Conservation (phyloP, 176 grass and related monocot genomes). For the Carex kokanica region DNA sequence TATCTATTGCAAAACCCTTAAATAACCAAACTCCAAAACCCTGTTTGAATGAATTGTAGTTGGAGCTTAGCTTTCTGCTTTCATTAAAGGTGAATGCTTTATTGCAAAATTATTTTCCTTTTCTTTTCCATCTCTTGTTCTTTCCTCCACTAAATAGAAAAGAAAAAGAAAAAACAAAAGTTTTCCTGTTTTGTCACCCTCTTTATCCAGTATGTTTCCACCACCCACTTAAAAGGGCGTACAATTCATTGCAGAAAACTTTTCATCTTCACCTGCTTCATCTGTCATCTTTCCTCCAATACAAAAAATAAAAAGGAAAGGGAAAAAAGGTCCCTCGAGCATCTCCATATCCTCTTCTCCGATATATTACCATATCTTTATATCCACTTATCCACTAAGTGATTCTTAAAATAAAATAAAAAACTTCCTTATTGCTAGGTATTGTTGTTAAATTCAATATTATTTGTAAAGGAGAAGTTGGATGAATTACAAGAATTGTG, state of each 20-base stretch:
- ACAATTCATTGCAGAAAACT: neutral
- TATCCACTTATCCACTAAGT: neutral
- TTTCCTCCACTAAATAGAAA: neutral
- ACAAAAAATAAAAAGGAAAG: too few species aligned
- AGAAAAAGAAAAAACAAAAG: neutral
- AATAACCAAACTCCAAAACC: neutral
- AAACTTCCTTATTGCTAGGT: neutral
- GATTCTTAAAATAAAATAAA: neutral
- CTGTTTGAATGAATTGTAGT: neutral
- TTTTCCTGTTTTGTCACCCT: neutral
- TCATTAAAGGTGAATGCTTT: neutral
- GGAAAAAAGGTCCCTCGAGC: neutral
- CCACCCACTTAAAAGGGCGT: neutral
- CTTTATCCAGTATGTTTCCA: neutral
- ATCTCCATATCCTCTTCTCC: neutral
- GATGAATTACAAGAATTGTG: neutral
- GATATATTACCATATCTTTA: neutral
- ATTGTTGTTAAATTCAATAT: neutral
- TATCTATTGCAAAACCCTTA: neutral
- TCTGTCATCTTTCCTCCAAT: neutral
- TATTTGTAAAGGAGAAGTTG: neutral
- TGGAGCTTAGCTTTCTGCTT: neutral
- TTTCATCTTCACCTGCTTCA: neutral
- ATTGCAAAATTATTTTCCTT: neutral
- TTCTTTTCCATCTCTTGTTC: neutral